Evolutionary conservation across 345 rosid genomes (phyloP), one percentile per base, ranked within the genome.

Genomic region (Hypericum perforatum): DNA sequence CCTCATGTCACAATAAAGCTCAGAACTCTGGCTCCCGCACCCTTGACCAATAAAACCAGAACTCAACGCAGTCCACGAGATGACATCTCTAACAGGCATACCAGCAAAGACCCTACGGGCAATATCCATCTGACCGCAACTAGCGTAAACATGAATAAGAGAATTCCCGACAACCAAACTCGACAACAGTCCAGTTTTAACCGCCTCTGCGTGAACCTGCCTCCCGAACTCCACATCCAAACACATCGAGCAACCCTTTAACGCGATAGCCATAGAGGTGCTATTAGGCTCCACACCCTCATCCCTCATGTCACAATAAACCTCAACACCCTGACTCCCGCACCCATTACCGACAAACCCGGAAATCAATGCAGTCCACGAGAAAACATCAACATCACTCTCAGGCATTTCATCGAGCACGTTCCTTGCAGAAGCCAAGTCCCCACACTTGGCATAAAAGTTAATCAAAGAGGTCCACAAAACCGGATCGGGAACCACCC

Each of bases 71-170:
- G 82, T 75, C 80, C 82, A 80, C 1, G 86, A 83, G 43, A 83
- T 80, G 8, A 77, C 77, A 53, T 85, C 81, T 70, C 83, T 77
- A 52, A 53, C 57, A 7, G 74, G 62, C 60, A 82, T 70, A 57
- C 70, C 73, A 32, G 58, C 59, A 59, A 82, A 82, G 56, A 74
- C 79, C 50, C 16, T 39, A 41, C 54, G 49, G 0, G 89, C 83
- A 11, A 77, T 81, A 59, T 82, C 86, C 62, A 82, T 77, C 69
- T 79, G 73, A 54, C 85, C 89, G 39, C 83, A 77, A 57, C 79
- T 82, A 16, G 83, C 81, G 58, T 82, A 79, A 81, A 77, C 74
- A 54, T 77, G 75, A 39, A 82, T 78, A 36, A 82, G 83, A 41
- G 81, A 82, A 61, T 82, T 79, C 49, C 86, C 83, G 3, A 85